Evolutionary conservation across 2,329 filamentous ascomycete species (phyloP).

Genomic region (Xylaria sp.): DNA sequence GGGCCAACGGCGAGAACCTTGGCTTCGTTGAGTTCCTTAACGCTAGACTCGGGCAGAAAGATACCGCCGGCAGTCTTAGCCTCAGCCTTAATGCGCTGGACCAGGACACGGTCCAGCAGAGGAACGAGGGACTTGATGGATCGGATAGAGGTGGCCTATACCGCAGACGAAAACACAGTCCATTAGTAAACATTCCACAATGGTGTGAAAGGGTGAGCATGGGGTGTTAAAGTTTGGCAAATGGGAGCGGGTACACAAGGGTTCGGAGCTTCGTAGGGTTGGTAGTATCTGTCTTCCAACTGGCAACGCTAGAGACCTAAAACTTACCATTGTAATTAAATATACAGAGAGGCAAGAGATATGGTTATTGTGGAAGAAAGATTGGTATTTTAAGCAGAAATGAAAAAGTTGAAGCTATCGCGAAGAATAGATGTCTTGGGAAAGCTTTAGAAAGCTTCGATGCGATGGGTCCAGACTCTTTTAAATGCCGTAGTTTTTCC

Average conservation of each 20-base stretch:
- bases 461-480: slow-evolving; percentile 43
- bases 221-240: background rate
- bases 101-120: slow-evolving; percentile 96
- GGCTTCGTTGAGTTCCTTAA: slow-evolving; percentile 98
- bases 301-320: background rate
- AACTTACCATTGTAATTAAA: slow-evolving; percentile 46
- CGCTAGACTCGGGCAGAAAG: slow-evolving; percentile 95
- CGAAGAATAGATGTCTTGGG: slow-evolving; percentile 43
- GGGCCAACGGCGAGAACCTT: slow-evolving; percentile 96
- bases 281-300: background rate
- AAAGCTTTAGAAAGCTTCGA: slow-evolving; percentile 50
- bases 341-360: slow-evolving; percentile 1
- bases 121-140: slow-evolving; percentile 95
- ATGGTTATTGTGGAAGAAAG: slow-evolving; percentile 6
- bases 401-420: slow-evolving; percentile 48
- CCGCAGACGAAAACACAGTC: slow-evolving; percentile 3
- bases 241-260: background rate
- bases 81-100: slow-evolving; percentile 98
- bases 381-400: slow-evolving; percentile 14
- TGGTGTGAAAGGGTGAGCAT: background rate
- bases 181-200: background rate
- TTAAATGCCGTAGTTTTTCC: slow-evolving; percentile 48
- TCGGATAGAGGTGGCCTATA: slow-evolving; percentile 79
- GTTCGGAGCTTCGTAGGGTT: background rate
- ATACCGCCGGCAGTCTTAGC: slow-evolving; percentile 96